Evolutionary conservation across 176 grass and related monocot genomes (phyloP).

Genomic region (Bothriochloa decipiens): DNA sequence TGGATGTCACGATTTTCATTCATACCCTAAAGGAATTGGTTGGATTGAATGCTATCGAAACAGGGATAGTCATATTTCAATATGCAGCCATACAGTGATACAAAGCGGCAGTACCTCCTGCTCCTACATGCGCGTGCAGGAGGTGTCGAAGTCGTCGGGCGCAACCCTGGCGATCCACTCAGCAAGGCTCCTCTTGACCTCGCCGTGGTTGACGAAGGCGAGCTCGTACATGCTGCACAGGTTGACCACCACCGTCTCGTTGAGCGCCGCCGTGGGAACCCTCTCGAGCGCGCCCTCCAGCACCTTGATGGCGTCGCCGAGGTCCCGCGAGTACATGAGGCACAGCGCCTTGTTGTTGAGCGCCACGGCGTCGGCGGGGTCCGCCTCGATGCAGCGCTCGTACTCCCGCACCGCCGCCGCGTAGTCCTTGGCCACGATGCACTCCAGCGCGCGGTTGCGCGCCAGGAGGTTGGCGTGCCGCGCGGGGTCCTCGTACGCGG

Average conservation of each 20-base stretch:
- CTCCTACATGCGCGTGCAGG: conserved; percentile 82
- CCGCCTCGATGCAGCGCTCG: conserved; percentile 79
- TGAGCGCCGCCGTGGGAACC: conserved; percentile 69
- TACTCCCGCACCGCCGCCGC: conserved; percentile 91
- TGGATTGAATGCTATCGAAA: neutral
- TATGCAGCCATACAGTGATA: too few species aligned
- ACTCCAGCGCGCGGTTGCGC: conserved; percentile 76
- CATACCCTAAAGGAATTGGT: neutral
- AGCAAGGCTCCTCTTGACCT: conserved; percentile 72
- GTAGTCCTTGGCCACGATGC: conserved; percentile 77
- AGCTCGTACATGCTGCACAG: conserved; percentile 97
- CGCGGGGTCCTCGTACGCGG: conserved; percentile 24
- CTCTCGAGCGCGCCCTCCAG: conserved; percentile 83
- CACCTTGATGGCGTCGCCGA: conserved; percentile 89
- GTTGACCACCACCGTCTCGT: conserved; percentile 89
- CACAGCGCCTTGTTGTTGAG: conserved; percentile 95
- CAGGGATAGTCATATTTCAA: too few species aligned
- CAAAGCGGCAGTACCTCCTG: conserved; percentile 49
- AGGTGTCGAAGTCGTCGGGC: conserved; percentile 82
- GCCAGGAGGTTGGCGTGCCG: conserved; percentile 60
- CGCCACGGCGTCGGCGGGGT: conserved; percentile 69
- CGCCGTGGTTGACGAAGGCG: conserved; percentile 72
- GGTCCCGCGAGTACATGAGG: conserved; percentile 92
- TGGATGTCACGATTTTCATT: neutral
- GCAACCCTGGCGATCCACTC: conserved; percentile 85